Percentiles rank a stretch among this genome's conserved stretches.
Conservation (phyloP, 2,329 filamentous ascomycete genomes). For the Aspergillus nomiae region DNA sequence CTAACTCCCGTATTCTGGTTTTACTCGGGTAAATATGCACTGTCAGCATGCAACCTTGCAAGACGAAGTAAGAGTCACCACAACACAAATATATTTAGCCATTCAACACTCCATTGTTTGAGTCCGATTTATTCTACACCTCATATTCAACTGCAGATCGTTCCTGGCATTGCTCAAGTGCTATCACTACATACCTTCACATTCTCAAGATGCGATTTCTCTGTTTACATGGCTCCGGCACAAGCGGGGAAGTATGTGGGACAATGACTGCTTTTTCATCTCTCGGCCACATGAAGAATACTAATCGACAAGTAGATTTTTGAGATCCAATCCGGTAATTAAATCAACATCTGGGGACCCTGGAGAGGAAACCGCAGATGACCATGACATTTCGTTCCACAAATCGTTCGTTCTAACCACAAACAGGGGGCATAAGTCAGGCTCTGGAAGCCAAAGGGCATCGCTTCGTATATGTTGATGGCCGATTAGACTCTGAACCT, state of each 20-base stretch:
- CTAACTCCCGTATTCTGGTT: background rate
- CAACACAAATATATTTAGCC: background rate
- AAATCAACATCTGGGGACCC: background rate
- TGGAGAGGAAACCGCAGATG: background rate
- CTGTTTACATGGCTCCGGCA: slow-evolving; percentile 35
- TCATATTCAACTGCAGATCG: background rate
- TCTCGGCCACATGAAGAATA: background rate
- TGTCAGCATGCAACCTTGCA: background rate
- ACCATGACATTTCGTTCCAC: background rate
- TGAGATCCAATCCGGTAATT: slow-evolving; percentile 34
- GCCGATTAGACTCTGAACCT: slow-evolving; percentile 24
- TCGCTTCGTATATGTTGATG: slow-evolving; percentile 32
- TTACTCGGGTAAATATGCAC: background rate
- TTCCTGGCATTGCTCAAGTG: background rate
- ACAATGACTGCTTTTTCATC: background rate
- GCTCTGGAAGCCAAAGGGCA: slow-evolving; percentile 30
- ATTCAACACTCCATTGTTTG: background rate
- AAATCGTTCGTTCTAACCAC: slow-evolving; percentile 6
- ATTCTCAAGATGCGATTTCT: slow-evolving; percentile 31
- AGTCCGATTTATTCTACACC: background rate
- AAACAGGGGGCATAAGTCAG: slow-evolving; percentile 32
- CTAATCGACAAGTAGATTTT: slow-evolving; percentile 26
- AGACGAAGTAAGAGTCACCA: background rate
- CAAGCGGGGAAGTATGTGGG: slow-evolving; percentile 32
- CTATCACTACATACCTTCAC: background rate